Base-by-base conservation (phyloP, 768 basidiomycete species). In the Boletus bicolor region DNA sequence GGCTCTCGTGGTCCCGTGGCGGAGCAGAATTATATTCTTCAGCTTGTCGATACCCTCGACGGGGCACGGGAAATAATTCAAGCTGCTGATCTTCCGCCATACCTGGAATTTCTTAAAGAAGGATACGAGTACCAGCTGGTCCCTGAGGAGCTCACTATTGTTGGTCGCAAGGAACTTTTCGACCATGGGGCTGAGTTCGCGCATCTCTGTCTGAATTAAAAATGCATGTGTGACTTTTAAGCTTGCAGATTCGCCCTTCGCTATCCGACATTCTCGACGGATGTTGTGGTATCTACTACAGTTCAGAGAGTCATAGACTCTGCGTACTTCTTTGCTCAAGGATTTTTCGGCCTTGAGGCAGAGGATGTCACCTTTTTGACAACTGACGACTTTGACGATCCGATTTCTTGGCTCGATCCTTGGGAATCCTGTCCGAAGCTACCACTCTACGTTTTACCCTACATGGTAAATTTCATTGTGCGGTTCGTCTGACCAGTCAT, bases 351-450 rank as follows among this genome's bases (percentile, higher is more conserved):
- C 4, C 66, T 68, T 0, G 58, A 45, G 5, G 55, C 54, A 7
- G 66, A 71, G 41, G 49, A 63, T 3, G 59, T 71, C 9, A 51
- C 47, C 7, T 68, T 71, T 54, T 49, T 64, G 14, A 68, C 68
- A 10, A 69, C 77, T 21, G 28, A 60, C 1, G 71, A 78, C 57
- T 69, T 74, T 55, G 48, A 50, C 36, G 61, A 62, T 38, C 75
- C 73, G 3, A 62, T 71, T 24, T 73, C 74, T 30, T 77, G 76
- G 75, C 73, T 78, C 39, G 70, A 61, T 17, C 73, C 76, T 21
- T 73, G 72, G 74, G 52, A 65, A 52, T 70, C 68, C 28, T 78
- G 76, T 60, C 59, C 66, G 2, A 59, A 55, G 3, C n/a, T 60
- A 3, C 17, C 59, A 3, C 17, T 52, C 42, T 36, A 36, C 7